Conservation (phyloP, 768 basidiomycete species). For the Rhizopogon roseolus region DNA sequence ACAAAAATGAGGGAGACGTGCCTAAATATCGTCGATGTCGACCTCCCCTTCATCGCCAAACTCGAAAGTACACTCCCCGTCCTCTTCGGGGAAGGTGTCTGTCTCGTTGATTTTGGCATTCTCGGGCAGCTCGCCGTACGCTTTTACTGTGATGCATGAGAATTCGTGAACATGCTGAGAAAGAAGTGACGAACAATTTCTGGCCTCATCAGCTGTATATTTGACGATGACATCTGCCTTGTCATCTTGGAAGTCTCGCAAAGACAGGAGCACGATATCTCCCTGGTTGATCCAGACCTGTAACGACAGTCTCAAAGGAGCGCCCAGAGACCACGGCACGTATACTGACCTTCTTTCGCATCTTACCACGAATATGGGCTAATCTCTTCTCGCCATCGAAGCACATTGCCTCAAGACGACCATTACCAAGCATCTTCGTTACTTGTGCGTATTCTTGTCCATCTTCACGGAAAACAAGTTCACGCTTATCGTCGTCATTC, state of each 20-base stretch:
- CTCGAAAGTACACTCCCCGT: constrained; percentile 85
- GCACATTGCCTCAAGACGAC: constrained; percentile 91
- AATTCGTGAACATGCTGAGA: background rate
- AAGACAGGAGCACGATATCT: constrained; percentile 89
- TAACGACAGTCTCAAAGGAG: constrained; percentile 5
- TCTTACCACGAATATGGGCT: constrained; percentile 97
- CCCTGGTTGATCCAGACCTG: constrained; percentile 99
- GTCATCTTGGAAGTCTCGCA: constrained; percentile 98
- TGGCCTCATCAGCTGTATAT: constrained; percentile 94
- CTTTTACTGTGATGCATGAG: constrained; percentile 62
- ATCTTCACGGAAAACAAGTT: constrained; percentile 97
- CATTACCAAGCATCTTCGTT: constrained; percentile 97
- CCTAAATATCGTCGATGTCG: constrained; percentile 86
- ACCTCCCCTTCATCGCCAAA: constrained; percentile 87
- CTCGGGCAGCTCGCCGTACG: constrained; percentile 95
- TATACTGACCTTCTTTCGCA: constrained; percentile 90
- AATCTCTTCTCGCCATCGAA: constrained; percentile 98
- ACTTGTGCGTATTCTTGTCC: constrained; percentile 99
- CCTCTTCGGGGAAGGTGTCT: constrained; percentile 87
- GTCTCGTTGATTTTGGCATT: constrained; percentile 98
- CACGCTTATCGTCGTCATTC: constrained; percentile 98
- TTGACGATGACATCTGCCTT: constrained; percentile 99
- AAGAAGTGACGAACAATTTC: constrained; percentile 53
- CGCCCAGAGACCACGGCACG: background rate
- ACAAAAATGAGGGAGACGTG: background rate